phyloP scores from a whole-genome alignment of 176 grass and related monocot species.

The Ampelocalamus luodianensis region DNA sequence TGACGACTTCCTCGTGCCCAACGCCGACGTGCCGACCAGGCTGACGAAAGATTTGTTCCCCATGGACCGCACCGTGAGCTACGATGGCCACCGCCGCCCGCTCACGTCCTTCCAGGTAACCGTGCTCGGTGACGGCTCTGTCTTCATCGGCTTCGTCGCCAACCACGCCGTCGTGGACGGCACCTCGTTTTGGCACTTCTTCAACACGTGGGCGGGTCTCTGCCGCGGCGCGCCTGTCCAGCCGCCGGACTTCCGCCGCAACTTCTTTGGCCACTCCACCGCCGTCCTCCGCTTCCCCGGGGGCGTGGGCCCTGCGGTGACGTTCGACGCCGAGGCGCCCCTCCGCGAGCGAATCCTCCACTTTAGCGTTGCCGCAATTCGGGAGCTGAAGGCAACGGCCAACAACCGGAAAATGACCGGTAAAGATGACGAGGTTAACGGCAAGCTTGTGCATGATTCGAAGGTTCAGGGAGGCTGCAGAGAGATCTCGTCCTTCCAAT shows the following conservation, averaged over 20 bases:
- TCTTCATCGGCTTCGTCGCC: constrained; percentile 76
- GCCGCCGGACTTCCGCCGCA: constrained; percentile 63
- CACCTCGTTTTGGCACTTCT: constrained; percentile 95
- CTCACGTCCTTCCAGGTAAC: constrained; percentile 80
- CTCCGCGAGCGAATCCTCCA: constrained; percentile 75
- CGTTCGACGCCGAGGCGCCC: constrained; percentile 71
- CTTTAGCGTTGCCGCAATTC: constrained; percentile 60
- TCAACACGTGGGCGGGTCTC: constrained; percentile 85
- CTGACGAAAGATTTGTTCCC: constrained; percentile 69
- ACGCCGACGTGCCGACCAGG: constrained; percentile 62
- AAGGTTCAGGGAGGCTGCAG: constrained; percentile 29
- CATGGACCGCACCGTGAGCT: constrained; percentile 76
- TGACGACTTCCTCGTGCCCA: constrained; percentile 50
- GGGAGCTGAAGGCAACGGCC: constrained; percentile 69
- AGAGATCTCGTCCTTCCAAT: constrained; percentile 81
- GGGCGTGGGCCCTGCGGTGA: constrained; percentile 61
- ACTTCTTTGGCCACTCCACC: constrained; percentile 68
- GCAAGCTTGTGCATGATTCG: constrained; percentile 60
- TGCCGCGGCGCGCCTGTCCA: constrained; percentile 61
- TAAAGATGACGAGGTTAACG: constrained; percentile 46
- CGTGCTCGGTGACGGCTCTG: constrained; percentile 72
- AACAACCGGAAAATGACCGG: constrained; percentile 39
- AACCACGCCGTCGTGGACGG: constrained; percentile 84
- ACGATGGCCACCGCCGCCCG: constrained; percentile 65
- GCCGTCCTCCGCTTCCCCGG: constrained; percentile 69